Evolutionary conservation across 2,329 filamentous ascomycete genomes (phyloP).

Genomic region (Cladosporium sp.): DNA sequence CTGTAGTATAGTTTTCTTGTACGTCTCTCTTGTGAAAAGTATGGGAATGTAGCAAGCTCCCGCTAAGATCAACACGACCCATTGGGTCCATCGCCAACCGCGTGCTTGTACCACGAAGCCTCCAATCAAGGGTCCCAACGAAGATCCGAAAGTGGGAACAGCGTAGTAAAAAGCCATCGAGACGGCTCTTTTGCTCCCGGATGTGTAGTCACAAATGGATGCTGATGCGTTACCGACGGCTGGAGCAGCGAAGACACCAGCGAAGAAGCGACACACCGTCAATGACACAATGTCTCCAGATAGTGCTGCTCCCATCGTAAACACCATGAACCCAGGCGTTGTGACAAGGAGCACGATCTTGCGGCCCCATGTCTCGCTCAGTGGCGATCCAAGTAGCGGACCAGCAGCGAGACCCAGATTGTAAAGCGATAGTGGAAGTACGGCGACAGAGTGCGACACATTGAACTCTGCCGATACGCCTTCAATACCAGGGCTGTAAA

Average conservation of each 20-base stretch:
- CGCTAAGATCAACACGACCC: constrained; percentile 35
- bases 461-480: constrained; percentile 29
- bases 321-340: constrained; percentile 38
- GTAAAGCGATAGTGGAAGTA: constrained; percentile 40
- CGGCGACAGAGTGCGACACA: constrained; percentile 33
- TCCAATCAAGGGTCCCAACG: constrained; percentile 41
- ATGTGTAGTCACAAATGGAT: constrained; percentile 36
- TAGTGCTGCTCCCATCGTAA: constrained; percentile 37
- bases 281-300: constrained; percentile 26
- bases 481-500: constrained; percentile 33
- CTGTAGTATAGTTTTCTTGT: constrained; percentile 37
- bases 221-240: constrained; percentile 34
- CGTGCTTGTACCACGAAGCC: constrained; percentile 32
- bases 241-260: constrained; percentile 45
- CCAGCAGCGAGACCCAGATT: constrained; percentile 41
- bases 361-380: constrained; percentile 41
- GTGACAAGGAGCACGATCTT: constrained; percentile 39
- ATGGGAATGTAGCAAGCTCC: constrained; percentile 32
- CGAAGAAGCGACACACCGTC: constrained; percentile 46
- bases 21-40: constrained; percentile 33
- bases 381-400: constrained; percentile 38
- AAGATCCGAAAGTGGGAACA: constrained; percentile 29
- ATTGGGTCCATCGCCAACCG: constrained; percentile 40
- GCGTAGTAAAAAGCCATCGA: constrained; percentile 29
- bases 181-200: constrained; percentile 30